phyloP scores from a whole-genome alignment of 2,329 filamentous ascomycete species.

The Trichophyton mentagrophytes region DNA sequence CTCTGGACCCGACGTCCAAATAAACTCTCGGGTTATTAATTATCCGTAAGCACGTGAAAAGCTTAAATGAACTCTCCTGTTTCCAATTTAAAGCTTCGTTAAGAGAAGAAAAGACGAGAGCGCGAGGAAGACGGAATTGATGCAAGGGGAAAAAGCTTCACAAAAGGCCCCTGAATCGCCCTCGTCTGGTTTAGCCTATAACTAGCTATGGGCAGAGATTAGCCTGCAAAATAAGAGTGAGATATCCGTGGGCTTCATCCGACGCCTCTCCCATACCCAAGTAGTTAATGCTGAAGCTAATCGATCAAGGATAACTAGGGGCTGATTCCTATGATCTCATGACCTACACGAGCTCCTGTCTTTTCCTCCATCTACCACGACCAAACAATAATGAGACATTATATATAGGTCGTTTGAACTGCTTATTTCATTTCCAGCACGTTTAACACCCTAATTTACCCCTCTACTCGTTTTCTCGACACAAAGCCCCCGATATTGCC shows the following conservation, averaged over 20 bases:
- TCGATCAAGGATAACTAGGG: background rate
- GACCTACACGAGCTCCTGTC: background rate
- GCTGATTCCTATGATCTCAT: background rate
- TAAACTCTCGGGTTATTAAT: background rate
- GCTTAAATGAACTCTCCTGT: background rate
- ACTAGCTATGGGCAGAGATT: background rate
- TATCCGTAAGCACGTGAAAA: background rate
- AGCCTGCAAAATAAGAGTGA: background rate
- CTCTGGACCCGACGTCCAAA: background rate
- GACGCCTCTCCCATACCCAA: background rate
- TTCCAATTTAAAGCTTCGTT: background rate
- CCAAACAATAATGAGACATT: background rate
- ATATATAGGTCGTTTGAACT: background rate
- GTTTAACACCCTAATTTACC: background rate
- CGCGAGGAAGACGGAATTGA: background rate
- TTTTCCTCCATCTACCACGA: background rate
- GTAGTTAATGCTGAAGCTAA: background rate
- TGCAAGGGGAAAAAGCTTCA: background rate
- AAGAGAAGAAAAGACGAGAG: background rate
- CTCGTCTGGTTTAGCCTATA: background rate
- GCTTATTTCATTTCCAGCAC: background rate
- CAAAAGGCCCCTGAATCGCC: background rate
- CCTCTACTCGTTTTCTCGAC: no score
- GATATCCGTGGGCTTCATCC: background rate
- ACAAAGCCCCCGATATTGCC: background rate